Evolutionary conservation across 2,329 filamentous ascomycete species (phyloP), one percentile per base, ranked within the genome.

Genomic region (Pseudogymnoascus sp.): DNA sequence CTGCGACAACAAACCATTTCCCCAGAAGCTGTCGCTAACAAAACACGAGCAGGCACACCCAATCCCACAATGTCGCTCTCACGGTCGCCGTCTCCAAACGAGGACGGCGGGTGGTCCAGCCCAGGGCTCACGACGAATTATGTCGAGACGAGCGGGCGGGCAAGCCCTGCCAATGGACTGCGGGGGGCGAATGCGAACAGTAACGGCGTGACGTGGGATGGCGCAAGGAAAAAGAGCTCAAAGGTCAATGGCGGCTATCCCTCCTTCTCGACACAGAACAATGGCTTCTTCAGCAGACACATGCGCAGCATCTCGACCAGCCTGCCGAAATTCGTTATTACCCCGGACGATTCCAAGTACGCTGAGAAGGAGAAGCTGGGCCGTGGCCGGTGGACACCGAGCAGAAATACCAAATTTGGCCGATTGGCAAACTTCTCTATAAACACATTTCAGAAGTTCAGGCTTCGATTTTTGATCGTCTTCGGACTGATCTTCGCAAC

Each of bases 91-190:
- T 96, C 91, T 63, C 93, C 93, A 66, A 83, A 86, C 67, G 88
- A 87, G 66, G 89, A 89, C 71, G 91, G 91, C 73, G 92, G 92
- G 70, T 97, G 93, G 93, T 86, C 90, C 64, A 95, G 88, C 77
- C 91, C 89, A 63, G 90, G 87, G 67, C 82, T 91, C 73, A 88
- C 85, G 72, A 86, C 89, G 65, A 86, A 85, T 68, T 79, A 77
- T 69, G 76, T 77, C 63, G 71, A 71, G 62, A 75, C 78, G 64
- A 90, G 88, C 74, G 88, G 88, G 66, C 83, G 84, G 68, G 85
- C 85, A 38, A 91, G 87, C 73, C 88, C 90, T 69, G 78, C 64
- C 7, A 68, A 68, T 76, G 74, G 76, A 71, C 75, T 82, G 76
- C 72, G 77, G 69, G 80, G 80, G 62, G 70, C 79, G 64, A 84